Evolutionary conservation across 2,329 filamentous ascomycete genomes (phyloP), one percentile per base, ranked within the genome.

Genomic region (Rosellinia necatrix): DNA sequence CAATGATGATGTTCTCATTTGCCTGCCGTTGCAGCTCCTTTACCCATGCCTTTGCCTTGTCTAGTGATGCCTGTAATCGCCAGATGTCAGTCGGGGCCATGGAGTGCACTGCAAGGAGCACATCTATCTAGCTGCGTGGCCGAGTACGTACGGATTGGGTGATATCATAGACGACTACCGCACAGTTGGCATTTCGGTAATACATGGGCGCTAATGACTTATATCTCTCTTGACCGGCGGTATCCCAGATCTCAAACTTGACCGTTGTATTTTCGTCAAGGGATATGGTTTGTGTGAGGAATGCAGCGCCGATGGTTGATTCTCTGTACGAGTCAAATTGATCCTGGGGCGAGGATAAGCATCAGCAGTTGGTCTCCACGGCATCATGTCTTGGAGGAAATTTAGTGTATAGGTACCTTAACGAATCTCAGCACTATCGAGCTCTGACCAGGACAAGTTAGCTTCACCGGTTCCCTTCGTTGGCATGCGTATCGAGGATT

Each of bases 171-270:
- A 99, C 94, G 44, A 99, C 93, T 27, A 99, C 93, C 56, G 96
- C 94, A 78, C 94, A 97, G 84, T 99, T 97, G 67, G 96, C 96
- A 74, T 99, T 99, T 69, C 96, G 83, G 80, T 99, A 99, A 82
- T 99, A 99, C 94, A 99, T 99, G 68, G 94, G 94, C 29, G 94
- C 94, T 65, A 99, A 82, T 10, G 94, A 97, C 82, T 97, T 97
- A 84, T 97, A 99, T 71, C 96, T 87, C 78, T 99, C 94, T 79
- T 99, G 94, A 62, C 94, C 94, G 62, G 94, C 94, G 8, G 94
- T 99, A 77, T 97, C 92, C 92, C 94, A 99, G 73, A 99, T 99
- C 78, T 99, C 94, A 72, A 99, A 99, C 81, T 99, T 99, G 77
- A 99, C 93, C 53, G 94, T 99, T 58, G 94, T 97, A 76, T 87